phyloP scores from a whole-genome alignment of 805 yeast genomes.

The Ogataea ganodermae region DNA sequence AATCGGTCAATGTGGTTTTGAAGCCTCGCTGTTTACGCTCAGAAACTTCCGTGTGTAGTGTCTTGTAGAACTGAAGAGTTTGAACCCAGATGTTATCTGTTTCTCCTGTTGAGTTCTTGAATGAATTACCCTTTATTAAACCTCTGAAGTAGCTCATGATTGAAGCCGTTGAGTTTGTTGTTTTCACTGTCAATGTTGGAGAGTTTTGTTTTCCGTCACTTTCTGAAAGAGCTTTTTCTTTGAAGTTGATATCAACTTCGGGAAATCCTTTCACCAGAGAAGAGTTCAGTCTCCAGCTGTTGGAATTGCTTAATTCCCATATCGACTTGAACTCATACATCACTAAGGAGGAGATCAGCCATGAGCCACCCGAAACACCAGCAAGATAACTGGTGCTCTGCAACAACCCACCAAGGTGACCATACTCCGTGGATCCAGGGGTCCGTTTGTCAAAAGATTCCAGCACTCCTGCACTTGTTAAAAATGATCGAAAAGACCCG shows the following conservation, averaged over 20 bases:
- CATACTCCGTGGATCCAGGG: slow-evolving; percentile 31
- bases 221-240: slow-evolving; percentile 5
- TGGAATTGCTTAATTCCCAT: slow-evolving; percentile 26
- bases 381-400: slow-evolving; percentile 59
- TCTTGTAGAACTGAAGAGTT: slow-evolving; percentile 50
- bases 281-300: slow-evolving; percentile 45
- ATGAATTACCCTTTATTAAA: slow-evolving; percentile 8
- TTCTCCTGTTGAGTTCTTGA: slow-evolving; percentile 15
- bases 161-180: slow-evolving; percentile 17
- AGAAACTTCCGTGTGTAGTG: slow-evolving; percentile 54
- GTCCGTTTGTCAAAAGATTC: slow-evolving; percentile 53
- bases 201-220: slow-evolving; percentile 1
- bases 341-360: slow-evolving; percentile 58
- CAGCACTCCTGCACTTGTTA: slow-evolving; percentile 57
- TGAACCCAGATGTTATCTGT: slow-evolving; percentile 11
- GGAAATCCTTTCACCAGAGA: slow-evolving; percentile 61
- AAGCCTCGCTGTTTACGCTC: slow-evolving; percentile 55
- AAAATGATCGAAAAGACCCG: slow-evolving; percentile 61
- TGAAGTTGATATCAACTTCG: slow-evolving; percentile 44
- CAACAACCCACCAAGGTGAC: slow-evolving; percentile 51
- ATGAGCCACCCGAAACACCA: slow-evolving; percentile 74
- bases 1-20: slow-evolving; percentile 61
- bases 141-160: slow-evolving; percentile 16
- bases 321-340: slow-evolving; percentile 41
- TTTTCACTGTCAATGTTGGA: slow-evolving; percentile 13